phyloP scores from a whole-genome alignment of 1,284 basidiomycete genomes.

The Ganoderma resinaceum region DNA sequence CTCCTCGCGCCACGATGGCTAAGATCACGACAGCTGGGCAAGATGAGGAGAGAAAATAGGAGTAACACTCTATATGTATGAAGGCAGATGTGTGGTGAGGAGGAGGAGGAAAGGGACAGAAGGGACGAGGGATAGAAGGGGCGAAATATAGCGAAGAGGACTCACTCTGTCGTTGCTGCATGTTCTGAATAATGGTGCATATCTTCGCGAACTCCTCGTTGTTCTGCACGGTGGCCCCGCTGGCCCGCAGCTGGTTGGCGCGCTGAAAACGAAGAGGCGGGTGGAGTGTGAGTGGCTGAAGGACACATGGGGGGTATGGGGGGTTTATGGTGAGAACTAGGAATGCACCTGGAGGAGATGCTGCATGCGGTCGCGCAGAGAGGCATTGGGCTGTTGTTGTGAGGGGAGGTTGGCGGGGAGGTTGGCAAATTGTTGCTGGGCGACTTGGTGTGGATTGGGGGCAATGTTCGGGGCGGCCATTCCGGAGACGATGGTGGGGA shows the following conservation, averaged over 20 bases:
- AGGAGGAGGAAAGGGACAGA: background rate
- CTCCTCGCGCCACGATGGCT: too few relatives aligned
- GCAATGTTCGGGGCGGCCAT: constrained; percentile 42
- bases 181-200: constrained; percentile 37
- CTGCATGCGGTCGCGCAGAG: constrained; percentile 36
- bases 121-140: background rate
- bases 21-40: too few relatives aligned
- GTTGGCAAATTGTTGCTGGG: constrained; percentile 28
- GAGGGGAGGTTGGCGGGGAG: constrained; percentile 27
- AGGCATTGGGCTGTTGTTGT: constrained; percentile 31
- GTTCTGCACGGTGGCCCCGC: constrained; percentile 45
- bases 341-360: constrained; percentile 37
- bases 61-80: background rate
- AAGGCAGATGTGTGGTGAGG: too few relatives aligned
- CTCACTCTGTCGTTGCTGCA: constrained; percentile 40
- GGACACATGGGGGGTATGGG: background rate
- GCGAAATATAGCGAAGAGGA: constrained; percentile 7
- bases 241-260: constrained; percentile 39
- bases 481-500: constrained; percentile 32
- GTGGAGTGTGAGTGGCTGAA: background rate
- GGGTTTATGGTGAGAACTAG: background rate
- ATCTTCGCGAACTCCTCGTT: constrained; percentile 44
- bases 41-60: too few relatives aligned
- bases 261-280: constrained; percentile 37
- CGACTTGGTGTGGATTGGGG: constrained; percentile 31